phyloP scores from a whole-genome alignment of 768 basidiomycete genomes.

The Boletus patriciae region DNA sequence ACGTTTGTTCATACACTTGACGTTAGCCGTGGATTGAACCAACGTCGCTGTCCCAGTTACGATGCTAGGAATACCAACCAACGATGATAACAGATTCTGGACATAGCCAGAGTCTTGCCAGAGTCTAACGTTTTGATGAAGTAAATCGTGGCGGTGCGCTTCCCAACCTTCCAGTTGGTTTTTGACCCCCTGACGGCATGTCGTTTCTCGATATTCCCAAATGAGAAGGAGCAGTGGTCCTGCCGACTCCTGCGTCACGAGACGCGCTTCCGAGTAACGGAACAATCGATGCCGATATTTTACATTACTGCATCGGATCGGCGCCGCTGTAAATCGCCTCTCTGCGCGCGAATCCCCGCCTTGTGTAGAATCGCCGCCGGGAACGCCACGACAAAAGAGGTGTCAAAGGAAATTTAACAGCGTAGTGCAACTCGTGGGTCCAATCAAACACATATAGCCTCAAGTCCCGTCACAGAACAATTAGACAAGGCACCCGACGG shows the following conservation, averaged over 20 bases:
- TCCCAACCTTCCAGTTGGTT: neutral
- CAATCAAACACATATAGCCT: slow-evolving; percentile 15
- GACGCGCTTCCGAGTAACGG: neutral
- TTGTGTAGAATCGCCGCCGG: neutral
- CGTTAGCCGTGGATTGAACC: neutral
- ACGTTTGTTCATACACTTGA: neutral
- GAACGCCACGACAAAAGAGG: neutral
- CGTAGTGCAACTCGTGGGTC: slow-evolving; percentile 4
- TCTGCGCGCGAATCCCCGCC: neutral
- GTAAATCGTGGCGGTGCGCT: neutral
- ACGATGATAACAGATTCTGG: neutral
- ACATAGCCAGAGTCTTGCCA: too few species aligned
- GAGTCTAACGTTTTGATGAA: neutral
- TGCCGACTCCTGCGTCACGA: neutral
- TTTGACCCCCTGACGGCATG: neutral
- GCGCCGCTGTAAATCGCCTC: neutral
- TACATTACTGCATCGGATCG: neutral
- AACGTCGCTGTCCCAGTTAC: neutral
- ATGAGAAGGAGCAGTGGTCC: neutral
- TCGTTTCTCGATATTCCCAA: neutral
- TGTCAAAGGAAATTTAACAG: slow-evolving; percentile 9
- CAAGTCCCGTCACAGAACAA: slow-evolving; percentile 15
- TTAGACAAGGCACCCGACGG: slow-evolving; percentile 13
- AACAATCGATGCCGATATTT: neutral
- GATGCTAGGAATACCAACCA: neutral